phyloP scores from a whole-genome alignment of 768 basidiomycete species.

The Boletus coccyginus region DNA sequence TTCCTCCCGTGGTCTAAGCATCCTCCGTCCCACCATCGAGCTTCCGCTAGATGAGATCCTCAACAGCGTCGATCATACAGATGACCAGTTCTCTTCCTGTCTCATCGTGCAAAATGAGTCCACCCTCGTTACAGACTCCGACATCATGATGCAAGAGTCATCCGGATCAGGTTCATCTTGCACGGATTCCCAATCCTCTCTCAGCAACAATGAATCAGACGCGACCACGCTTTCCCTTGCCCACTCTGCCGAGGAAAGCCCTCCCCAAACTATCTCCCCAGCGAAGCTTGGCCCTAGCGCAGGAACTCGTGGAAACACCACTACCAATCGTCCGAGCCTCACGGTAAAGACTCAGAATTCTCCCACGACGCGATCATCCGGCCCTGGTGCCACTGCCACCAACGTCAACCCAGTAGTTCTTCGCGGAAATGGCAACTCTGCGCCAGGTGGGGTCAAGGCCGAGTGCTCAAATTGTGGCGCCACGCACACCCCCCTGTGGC shows the following conservation, averaged over 20 bases:
- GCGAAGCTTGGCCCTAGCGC: constrained; percentile 56
- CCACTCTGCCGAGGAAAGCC: constrained; percentile 38
- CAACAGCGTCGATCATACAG: constrained; percentile 26
- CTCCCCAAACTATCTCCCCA: constrained; percentile 55
- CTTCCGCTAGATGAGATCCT: constrained; percentile 84
- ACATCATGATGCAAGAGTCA: constrained; percentile 30
- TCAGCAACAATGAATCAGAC: constrained; percentile 4
- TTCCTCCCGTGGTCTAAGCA: constrained; percentile 52
- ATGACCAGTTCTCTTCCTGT: constrained; percentile 11
- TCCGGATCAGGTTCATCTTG: constrained; percentile 10
- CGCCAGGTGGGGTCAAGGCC: constrained; percentile 64
- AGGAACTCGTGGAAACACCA: constrained; percentile 45
- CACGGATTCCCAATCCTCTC: constrained; percentile 11
- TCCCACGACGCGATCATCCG: constrained; percentile 49
- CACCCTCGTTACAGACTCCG: constrained; percentile 10
- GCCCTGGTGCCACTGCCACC: constrained; percentile 64
- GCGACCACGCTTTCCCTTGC: constrained; percentile 32
- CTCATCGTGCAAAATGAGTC: constrained; percentile 8
- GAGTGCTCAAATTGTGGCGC: constrained; percentile 89
- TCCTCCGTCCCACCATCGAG: constrained; percentile 78
- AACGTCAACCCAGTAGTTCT: constrained; percentile 48
- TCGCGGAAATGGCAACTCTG: constrained; percentile 33
- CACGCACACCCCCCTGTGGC: constrained; percentile 85
- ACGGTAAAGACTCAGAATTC: constrained; percentile 55
- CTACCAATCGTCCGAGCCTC: constrained; percentile 51